Evolutionary conservation across 345 rosid species (phyloP).

Genomic region (Sapria himalayana): DNA sequence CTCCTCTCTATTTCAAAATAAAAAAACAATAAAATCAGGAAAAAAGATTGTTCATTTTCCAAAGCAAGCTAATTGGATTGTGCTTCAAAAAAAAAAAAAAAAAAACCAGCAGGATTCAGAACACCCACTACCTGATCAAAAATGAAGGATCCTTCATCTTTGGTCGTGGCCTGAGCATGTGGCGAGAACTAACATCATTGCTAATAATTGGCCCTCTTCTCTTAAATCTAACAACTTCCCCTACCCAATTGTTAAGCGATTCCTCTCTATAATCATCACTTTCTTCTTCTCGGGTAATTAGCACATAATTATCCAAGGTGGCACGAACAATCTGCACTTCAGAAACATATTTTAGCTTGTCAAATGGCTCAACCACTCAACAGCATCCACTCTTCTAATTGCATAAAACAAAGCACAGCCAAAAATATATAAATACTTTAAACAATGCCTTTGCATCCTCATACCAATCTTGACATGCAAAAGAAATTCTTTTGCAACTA

Average conservation of each 20-base stretch:
- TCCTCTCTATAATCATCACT: conserved; percentile 38
- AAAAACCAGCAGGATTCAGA: not conserved
- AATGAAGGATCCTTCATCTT: conserved; percentile 59
- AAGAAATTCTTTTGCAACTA: too few species aligned
- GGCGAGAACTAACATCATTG: conserved; percentile 30
- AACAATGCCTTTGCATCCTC: too few species aligned
- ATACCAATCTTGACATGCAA: too few species aligned
- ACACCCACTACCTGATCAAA: conserved; percentile 40
- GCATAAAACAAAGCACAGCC: too few species aligned
- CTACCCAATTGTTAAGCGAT: conserved; percentile 70
- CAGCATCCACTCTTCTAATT: too few species aligned
- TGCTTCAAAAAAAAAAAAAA: too few species aligned
- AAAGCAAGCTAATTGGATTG: too few species aligned
- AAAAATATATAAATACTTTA: too few species aligned
- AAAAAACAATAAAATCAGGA: not conserved
- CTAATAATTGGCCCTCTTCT: conserved; percentile 32
- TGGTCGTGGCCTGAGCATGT: conserved; percentile 36
- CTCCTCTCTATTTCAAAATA: conserved; percentile 47
- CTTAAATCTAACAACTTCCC: conserved; percentile 86
- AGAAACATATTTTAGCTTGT: too few species aligned
- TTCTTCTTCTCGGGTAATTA: conserved; percentile 20
- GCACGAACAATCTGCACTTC: conserved; percentile 49
- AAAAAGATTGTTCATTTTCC: not conserved
- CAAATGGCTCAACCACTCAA: too few species aligned
- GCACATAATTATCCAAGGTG: conserved; percentile 63